phyloP scores from a whole-genome alignment of 495 filamentous ascomycete genomes.

The Tirmania nivea region DNA sequence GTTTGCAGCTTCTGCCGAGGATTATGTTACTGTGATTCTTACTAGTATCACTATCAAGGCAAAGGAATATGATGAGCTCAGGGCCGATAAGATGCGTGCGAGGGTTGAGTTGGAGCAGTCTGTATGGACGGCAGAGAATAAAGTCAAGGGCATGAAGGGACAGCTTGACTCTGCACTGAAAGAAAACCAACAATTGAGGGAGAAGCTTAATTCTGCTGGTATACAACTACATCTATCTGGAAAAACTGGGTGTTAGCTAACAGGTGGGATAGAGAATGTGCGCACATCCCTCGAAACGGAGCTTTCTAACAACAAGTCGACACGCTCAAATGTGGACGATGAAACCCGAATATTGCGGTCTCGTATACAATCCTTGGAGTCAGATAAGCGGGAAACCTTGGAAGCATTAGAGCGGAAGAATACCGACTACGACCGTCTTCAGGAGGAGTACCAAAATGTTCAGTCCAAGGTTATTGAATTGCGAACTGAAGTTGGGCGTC shows the following conservation, averaged over 20 bases:
- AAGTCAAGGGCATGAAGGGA: constrained; percentile 54
- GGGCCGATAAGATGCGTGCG: constrained; percentile 59
- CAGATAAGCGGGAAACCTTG: constrained; percentile 73
- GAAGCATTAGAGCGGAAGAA: constrained; percentile 76
- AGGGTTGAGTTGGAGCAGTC: constrained; percentile 88
- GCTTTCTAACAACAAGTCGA: constrained; percentile 54
- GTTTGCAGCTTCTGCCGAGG: constrained; percentile 10
- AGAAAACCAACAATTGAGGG: constrained; percentile 53
- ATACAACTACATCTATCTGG: constrained; percentile 5
- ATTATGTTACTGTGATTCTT: constrained; percentile 13
- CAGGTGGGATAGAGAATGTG: constrained; percentile 31
- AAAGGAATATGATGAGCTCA: constrained; percentile 54
- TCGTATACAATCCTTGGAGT: constrained; percentile 66
- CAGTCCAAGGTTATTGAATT: constrained; percentile 73
- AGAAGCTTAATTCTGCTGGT: constrained; percentile 68
- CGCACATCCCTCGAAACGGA: constrained; percentile 55
- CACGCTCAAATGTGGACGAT: constrained; percentile 49
- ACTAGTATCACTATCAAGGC: constrained; percentile 45
- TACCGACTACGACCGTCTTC: constrained; percentile 60
- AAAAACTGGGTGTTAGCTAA: too few species aligned
- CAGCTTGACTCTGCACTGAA: constrained; percentile 61
- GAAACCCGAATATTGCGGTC: constrained; percentile 54
- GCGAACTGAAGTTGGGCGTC: constrained; percentile 50
- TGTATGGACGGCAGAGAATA: constrained; percentile 56
- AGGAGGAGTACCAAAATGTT: constrained; percentile 63